These are phyloP conservation scores for Cicer judaicum DNA, from an alignment of 306 rosid species.

Conservation along the genomic window DNA sequence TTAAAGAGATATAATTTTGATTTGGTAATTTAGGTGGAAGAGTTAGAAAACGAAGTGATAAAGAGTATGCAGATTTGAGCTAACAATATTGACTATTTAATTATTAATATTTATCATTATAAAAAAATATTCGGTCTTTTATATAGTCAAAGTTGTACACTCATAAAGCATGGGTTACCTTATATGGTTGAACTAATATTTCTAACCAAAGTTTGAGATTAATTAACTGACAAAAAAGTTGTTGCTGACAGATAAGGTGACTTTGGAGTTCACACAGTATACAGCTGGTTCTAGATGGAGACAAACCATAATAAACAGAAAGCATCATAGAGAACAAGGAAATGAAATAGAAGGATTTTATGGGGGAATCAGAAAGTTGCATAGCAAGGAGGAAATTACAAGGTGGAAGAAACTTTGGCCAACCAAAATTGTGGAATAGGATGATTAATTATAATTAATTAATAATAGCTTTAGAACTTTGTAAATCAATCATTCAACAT, in stretches of 20 bases:
- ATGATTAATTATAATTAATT: not conserved
- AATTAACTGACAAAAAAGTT: constrained; percentile 35
- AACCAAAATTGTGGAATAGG: constrained; percentile 53
- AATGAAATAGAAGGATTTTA: constrained; percentile 82
- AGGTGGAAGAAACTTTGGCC: constrained; percentile 86
- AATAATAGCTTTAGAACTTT: constrained; percentile 14
- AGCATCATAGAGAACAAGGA: constrained; percentile 77
- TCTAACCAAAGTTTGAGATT: not conserved
- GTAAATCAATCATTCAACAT: constrained; percentile 39
- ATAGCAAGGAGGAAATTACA: constrained; percentile 65
- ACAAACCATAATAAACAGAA: constrained; percentile 65
- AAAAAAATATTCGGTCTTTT: no score
- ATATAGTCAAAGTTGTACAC: no score
- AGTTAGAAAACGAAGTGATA: no score
- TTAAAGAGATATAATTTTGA: no score
- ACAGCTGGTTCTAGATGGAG: constrained; percentile 81
- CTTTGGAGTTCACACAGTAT: constrained; percentile 87
- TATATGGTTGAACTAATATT: not conserved
- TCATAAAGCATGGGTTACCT: not conserved
- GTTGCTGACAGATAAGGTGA: constrained; percentile 62
- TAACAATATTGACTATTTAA: rapidly evolving
- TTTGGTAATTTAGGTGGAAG: no score
- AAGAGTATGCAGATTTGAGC: no score
- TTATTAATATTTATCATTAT: no score
- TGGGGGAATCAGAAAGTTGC: constrained; percentile 84